Conservation (phyloP, 768 basidiomycete species). For the Amanita polypyramis region DNA sequence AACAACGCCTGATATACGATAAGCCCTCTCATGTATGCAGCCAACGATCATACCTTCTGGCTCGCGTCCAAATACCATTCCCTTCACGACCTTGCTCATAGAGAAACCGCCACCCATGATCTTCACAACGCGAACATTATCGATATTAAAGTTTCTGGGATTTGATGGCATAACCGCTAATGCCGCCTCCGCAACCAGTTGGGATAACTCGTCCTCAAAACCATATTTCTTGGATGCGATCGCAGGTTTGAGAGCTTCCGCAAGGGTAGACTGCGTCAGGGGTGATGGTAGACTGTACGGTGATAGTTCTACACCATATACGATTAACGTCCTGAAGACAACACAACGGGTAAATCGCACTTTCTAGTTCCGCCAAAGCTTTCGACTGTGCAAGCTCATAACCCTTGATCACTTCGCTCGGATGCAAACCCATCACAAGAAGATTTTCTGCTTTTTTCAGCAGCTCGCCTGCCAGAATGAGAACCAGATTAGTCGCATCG, state of each 20-base stretch:
- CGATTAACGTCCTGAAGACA: conserved; percentile 8
- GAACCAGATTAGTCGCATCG: conserved; percentile 90
- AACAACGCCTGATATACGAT: conserved; percentile 47
- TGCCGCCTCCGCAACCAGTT: conserved; percentile 88
- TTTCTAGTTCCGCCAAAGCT: conserved; percentile 80
- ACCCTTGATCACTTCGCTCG: conserved; percentile 90
- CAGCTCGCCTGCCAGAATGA: conserved; percentile 93
- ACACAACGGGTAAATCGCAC: conserved; percentile 37
- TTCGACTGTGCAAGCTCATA: conserved; percentile 87
- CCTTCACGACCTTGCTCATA: conserved; percentile 80
- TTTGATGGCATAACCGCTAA: conserved; percentile 85
- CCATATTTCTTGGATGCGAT: conserved; percentile 99
- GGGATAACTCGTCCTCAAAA: conserved; percentile 71
- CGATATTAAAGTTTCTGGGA: conserved; percentile 91
- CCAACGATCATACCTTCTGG: conserved; percentile 65
- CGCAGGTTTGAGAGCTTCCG: conserved; percentile 74
- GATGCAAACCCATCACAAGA: conserved; percentile 93
- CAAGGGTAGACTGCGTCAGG: conserved; percentile 56
- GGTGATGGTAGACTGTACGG: conserved; percentile 62
- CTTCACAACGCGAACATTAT: conserved; percentile 97
- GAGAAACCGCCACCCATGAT: conserved; percentile 92
- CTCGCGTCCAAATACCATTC: conserved; percentile 97
- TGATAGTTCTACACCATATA: conserved; percentile 45
- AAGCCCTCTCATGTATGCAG: neutral
- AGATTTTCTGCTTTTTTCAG: conserved; percentile 89